Evolutionary conservation across 805 yeast species (phyloP).

Genomic region (Metschnikowia peoriensis): DNA sequence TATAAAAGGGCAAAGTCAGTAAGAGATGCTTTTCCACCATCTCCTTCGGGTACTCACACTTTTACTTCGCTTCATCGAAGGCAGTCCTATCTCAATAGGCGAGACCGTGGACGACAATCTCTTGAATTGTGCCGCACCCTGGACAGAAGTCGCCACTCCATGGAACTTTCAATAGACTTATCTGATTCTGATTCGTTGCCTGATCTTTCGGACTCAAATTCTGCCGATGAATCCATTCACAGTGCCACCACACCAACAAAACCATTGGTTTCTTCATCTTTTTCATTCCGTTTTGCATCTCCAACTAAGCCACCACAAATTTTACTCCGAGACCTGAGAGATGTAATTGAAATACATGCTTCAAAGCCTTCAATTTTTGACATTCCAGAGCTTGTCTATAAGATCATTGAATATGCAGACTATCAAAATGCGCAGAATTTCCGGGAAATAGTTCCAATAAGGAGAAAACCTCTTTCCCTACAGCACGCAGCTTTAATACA

Average conservation of each 20-base stretch:
- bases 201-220: conserved; percentile 33
- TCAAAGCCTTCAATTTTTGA: conserved; percentile 45
- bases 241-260: conserved; percentile 18
- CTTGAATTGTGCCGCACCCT: background rate
- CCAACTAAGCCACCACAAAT: background rate
- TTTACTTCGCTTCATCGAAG: background rate
- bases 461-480: conserved; percentile 68
- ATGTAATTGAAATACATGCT: background rate
- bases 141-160: background rate
- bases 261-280: background rate
- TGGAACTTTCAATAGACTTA: conserved; percentile 4
- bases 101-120: background rate
- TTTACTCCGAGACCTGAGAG: background rate
- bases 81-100: background rate
- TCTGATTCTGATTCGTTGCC: conserved; percentile 40
- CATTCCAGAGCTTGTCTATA: conserved; percentile 72
- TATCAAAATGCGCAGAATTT: conserved; percentile 52
- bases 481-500: conserved; percentile 69
- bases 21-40: conserved; percentile 14
- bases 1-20: conserved; percentile 14
- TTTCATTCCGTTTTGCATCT: conserved; percentile 2
- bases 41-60: background rate
- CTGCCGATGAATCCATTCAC: conserved; percentile 9
- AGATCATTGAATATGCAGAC: conserved; percentile 63
- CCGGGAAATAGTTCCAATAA: conserved; percentile 53